Evolutionary conservation across 495 filamentous ascomycete species (phyloP), one percentile per base, ranked within the genome.

Genomic region (Penicillium ucsense): DNA sequence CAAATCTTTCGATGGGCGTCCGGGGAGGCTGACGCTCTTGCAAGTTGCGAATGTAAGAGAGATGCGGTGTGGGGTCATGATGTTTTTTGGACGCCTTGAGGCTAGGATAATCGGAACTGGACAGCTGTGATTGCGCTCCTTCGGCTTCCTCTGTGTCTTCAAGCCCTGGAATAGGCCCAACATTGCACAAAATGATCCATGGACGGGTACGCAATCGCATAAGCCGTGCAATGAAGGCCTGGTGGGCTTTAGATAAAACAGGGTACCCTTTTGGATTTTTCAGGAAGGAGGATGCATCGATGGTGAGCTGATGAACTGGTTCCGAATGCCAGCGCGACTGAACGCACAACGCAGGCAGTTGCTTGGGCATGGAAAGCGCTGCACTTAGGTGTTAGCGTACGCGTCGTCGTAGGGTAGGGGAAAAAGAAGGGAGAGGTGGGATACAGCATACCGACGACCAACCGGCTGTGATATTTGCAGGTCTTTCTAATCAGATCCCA

Each of bases 241-340:
- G 90, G 46, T 96, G 88, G 33, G 75, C 56, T 51, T 83, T 89
- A 20, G 80, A 83, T n/a, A 99, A 75, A 8, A 89, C 83, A 1
- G 88, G 90, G 51, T 86, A 84, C 37, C 88, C 86, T 48, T 83
- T 81, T 38, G 78, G 76, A 62, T 96, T 97, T 35, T 74, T 74
- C 38, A 86, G 73, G 54, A 97, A 99, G 0, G 77, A 74, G 0
- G 73, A 74, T 5, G 73, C 69, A 27, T 79, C 71, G 31, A 95
- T 72, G 1, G 80, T 79, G 2, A 99, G 71, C 45, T 94, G 75
- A 45, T 89, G 86, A 3, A 97, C 71, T 20, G 92, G 90, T 53
- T 99, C 92, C 2, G 87, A 84, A 66, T 88, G 90, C 92, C 92
- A 99, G n/a, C 92, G 77, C 9, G 81, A 82, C 54, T 92, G 88